Conservation (phyloP, 2,329 filamentous ascomycete genomes). For the Talaromyces atroroseus region DNA sequence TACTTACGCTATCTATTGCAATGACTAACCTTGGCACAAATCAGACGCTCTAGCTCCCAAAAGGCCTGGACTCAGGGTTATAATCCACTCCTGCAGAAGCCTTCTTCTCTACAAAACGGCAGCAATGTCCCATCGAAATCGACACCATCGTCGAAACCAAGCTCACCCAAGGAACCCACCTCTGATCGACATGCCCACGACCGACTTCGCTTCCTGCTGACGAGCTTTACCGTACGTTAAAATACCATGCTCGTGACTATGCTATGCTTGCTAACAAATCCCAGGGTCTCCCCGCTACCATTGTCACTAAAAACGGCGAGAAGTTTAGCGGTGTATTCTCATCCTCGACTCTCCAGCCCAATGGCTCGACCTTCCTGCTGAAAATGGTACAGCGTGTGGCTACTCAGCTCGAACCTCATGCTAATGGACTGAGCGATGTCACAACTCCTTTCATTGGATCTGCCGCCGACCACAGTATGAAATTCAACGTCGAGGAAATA, state of each 20-base stretch:
- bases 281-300: slow-evolving; percentile 51
- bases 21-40: slow-evolving; percentile 19
- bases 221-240: slow-evolving; percentile 53
- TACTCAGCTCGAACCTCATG: slow-evolving; percentile 24
- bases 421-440: slow-evolving; percentile 39
- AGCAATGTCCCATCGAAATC: slow-evolving; percentile 42
- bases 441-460: slow-evolving; percentile 38
- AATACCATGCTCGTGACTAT: background rate
- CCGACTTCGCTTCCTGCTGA: slow-evolving; percentile 54
- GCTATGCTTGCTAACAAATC: slow-evolving; percentile 16
- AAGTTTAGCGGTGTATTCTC: slow-evolving; percentile 58
- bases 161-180: slow-evolving; percentile 44
- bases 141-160: slow-evolving; percentile 32
- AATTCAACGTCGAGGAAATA: slow-evolving; percentile 58
- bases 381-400: slow-evolving; percentile 60
- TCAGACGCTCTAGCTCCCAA: slow-evolving; percentile 50
- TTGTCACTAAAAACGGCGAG: slow-evolving; percentile 57
- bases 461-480: slow-evolving; percentile 48
- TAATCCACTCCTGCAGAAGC: slow-evolving; percentile 57
- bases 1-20: background rate
- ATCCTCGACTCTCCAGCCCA: slow-evolving; percentile 48
- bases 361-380: slow-evolving; percentile 52
- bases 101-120: slow-evolving; percentile 51
- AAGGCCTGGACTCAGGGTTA: slow-evolving; percentile 58
- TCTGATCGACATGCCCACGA: slow-evolving; percentile 51